phyloP scores from a whole-genome alignment of 305 asterid genomes.

The Vinca major region DNA sequence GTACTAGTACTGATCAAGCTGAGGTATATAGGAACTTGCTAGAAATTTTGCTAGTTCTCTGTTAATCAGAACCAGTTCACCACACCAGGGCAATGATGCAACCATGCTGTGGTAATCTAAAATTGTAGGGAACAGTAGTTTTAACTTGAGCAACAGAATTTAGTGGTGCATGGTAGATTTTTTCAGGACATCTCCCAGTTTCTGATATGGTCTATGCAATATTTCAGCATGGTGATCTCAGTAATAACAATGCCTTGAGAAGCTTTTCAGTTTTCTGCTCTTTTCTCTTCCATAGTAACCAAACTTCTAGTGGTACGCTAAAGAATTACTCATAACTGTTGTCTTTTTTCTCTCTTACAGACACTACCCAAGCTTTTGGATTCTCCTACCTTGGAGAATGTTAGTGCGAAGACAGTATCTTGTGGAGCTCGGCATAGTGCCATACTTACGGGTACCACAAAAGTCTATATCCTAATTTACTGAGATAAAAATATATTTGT shows the following conservation, averaged over 20 bases:
- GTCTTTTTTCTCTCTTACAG: slow-evolving; percentile 28
- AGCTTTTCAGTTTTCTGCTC: not conserved
- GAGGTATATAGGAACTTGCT: slow-evolving; percentile 39
- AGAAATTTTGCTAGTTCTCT: not conserved
- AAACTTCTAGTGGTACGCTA: not conserved
- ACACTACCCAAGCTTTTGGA: slow-evolving; percentile 80
- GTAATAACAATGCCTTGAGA: not conserved
- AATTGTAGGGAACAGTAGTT: not conserved
- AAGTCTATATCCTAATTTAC: not conserved
- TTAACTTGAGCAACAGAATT: not conserved
- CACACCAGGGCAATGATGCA: not conserved
- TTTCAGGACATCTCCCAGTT: not conserved
- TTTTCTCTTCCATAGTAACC: too few species aligned
- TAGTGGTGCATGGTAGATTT: not conserved
- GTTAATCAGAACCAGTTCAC: not conserved
- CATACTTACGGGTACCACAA: slow-evolving; percentile 51
- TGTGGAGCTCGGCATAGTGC: slow-evolving; percentile 98
- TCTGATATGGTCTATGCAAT: not conserved
- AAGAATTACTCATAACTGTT: not conserved
- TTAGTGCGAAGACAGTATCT: slow-evolving; percentile 57
- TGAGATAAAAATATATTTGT: not conserved
- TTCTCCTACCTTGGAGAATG: slow-evolving; percentile 69
- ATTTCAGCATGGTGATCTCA: not conserved
- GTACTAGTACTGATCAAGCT: slow-evolving; percentile 70
- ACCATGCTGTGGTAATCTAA: not conserved